phyloP scores from a whole-genome alignment of 2,329 filamentous ascomycete species.

The Didymella pomorum region DNA sequence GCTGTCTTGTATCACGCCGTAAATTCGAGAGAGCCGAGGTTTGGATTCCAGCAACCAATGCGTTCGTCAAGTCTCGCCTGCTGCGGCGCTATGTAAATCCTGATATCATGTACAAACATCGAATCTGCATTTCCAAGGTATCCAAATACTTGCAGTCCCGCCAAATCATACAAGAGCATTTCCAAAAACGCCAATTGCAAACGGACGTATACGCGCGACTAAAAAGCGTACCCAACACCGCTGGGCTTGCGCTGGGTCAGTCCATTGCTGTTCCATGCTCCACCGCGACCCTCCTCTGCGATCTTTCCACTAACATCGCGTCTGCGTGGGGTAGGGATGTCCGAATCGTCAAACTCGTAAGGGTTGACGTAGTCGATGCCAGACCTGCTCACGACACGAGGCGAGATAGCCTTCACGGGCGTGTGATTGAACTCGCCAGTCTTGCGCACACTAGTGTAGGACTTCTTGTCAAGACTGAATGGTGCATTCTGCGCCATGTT shows the following conservation, averaged over 20 bases:
- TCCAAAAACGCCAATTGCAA: conserved; percentile 4
- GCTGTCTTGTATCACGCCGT: not conserved
- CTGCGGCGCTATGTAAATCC: conserved; percentile 11
- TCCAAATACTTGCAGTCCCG: conserved; percentile 4
- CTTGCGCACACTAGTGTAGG: conserved; percentile 42
- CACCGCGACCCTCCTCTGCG: conserved; percentile 72
- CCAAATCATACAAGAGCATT: not conserved
- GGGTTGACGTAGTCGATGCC: conserved; percentile 57
- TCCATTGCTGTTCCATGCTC: conserved; percentile 37
- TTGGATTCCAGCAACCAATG: conserved; percentile 1
- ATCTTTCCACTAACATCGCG: conserved; percentile 75
- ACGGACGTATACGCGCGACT: conserved; percentile 2
- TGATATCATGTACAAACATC: conserved; percentile 18
- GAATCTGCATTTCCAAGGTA: not conserved
- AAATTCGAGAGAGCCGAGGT: not conserved
- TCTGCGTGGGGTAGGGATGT: conserved; percentile 43
- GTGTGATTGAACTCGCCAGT: conserved; percentile 44
- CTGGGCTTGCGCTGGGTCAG: conserved; percentile 53
- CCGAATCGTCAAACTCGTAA: conserved; percentile 42
- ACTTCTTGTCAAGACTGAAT: conserved; percentile 45
- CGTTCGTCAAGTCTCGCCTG: conserved; percentile 8
- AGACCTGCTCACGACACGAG: conserved; percentile 56
- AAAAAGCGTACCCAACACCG: conserved; percentile 36
- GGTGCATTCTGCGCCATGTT: conserved; percentile 31
- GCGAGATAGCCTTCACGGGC: conserved; percentile 45